phyloP scores from a whole-genome alignment of 805 yeast species.

The Metschnikowia picachoensis region DNA sequence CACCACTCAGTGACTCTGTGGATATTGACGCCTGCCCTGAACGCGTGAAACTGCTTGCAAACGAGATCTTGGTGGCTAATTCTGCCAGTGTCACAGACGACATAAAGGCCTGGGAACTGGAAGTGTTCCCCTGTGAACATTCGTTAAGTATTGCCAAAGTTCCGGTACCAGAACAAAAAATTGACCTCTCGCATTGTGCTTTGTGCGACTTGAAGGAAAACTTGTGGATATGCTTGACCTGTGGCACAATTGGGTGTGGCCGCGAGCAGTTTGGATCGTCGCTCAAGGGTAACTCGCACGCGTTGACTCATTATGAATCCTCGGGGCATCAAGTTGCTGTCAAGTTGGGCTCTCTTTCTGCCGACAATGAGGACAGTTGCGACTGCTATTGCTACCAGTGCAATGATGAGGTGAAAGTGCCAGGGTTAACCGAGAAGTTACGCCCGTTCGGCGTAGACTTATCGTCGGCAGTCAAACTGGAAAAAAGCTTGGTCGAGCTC shows the following conservation, averaged over 20 bases:
- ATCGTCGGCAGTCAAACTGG: constrained; percentile 58
- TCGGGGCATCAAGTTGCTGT: constrained; percentile 77
- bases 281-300: constrained; percentile 88
- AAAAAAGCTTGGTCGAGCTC: constrained; percentile 81
- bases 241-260: constrained; percentile 95
- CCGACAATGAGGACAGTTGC: constrained; percentile 52
- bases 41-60: constrained; percentile 29
- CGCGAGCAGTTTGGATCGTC: constrained; percentile 90
- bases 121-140: constrained; percentile 77
- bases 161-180: constrained; percentile 28
- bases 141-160: constrained; percentile 51
- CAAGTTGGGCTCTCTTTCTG: constrained; percentile 82
- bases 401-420: constrained; percentile 84
- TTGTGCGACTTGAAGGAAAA: constrained; percentile 68
- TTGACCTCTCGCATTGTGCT: constrained; percentile 47
- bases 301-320: constrained; percentile 61
- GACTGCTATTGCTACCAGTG: constrained; percentile 89
- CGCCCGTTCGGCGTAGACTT: constrained; percentile 66
- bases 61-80: constrained; percentile 49
- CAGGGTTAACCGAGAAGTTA: constrained; percentile 47
- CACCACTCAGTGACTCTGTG: constrained; percentile 24
- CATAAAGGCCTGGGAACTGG: constrained; percentile 89
- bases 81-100: constrained; percentile 63
- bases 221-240: constrained; percentile 86
- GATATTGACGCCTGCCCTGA: constrained; percentile 23